Conservation (phyloP, 2,329 filamentous ascomycete genomes). For the Fusarium metavorans region DNA sequence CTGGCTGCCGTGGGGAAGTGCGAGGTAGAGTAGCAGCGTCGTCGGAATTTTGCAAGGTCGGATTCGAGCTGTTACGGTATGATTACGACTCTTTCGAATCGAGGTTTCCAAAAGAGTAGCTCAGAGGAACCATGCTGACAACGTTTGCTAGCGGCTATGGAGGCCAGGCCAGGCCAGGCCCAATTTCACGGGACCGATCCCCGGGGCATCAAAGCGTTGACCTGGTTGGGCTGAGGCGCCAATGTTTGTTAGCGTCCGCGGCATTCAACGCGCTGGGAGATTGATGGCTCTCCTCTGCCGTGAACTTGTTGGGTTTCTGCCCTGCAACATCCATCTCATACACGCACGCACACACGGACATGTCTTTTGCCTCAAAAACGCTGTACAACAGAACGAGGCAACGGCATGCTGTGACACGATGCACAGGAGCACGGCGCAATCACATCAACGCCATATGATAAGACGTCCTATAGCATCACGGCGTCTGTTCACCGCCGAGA, state of each 20-base stretch:
- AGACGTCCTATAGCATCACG: neutral
- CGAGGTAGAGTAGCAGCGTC: constrained; percentile 21
- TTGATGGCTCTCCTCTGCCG: constrained; percentile 13
- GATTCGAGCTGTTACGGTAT: neutral
- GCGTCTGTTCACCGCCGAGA: neutral
- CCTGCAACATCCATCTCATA: neutral
- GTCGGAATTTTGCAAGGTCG: constrained; percentile 5
- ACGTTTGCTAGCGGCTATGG: neutral
- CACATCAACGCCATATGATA: neutral
- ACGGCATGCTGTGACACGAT: constrained; percentile 14
- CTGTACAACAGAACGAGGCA: constrained; percentile 11
- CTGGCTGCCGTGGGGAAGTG: constrained; percentile 39
- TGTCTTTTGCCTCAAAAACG: neutral
- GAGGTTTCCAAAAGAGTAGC: constrained; percentile 10
- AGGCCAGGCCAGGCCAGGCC: neutral
- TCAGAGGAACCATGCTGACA: neutral
- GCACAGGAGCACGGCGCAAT: neutral
- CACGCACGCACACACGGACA: neutral
- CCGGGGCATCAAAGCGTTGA: constrained; percentile 27
- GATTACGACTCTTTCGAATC: neutral
- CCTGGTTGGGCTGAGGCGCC: constrained; percentile 17
- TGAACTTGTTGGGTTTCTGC: neutral
- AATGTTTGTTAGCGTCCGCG: constrained; percentile 35
- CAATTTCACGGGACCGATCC: constrained; percentile 35
- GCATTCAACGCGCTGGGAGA: constrained; percentile 11